Evolutionary conservation across 805 yeast species (phyloP).

Genomic region (Starmerella apicola): DNA sequence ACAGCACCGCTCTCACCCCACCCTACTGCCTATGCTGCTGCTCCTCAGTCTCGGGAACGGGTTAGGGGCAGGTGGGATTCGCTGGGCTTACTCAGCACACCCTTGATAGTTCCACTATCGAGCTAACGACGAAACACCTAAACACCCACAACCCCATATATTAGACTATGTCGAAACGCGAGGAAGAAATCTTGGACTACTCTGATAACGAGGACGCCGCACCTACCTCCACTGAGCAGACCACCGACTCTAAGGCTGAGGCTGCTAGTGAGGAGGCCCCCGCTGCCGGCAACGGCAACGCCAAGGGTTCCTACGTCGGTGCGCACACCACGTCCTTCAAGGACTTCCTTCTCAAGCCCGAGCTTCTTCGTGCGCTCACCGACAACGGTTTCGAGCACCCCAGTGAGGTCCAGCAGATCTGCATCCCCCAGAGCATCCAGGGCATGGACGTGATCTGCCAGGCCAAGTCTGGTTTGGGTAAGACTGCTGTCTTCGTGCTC

Average conservation of each 20-base stretch:
- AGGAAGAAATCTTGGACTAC: conserved; percentile 98
- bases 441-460: conserved; percentile 98
- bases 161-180: conserved; percentile 41
- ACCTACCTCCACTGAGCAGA: conserved; percentile 21
- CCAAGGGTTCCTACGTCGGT: conserved; percentile 96
- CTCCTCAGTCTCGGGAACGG: no score
- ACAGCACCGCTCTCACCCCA: no score
- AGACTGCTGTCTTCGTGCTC: conserved; percentile 93
- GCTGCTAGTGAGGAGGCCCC: conserved; percentile 34
- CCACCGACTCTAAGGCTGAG: conserved; percentile 5
- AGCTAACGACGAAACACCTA: no score
- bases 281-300: conserved; percentile 26
- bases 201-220: conserved; percentile 93
- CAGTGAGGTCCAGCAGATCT: conserved; percentile 97
- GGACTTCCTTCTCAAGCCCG: conserved; percentile 93
- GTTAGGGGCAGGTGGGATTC: no score
- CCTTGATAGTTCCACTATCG: no score
- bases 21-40: no score
- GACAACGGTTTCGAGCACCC: conserved; percentile 99
- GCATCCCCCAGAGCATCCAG: conserved; percentile 94
- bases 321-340: conserved; percentile 97
- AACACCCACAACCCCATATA: no score
- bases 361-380: conserved; percentile 90
- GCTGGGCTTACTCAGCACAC: no score
- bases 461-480: conserved; percentile 99